A percentile compares a stretch with the other conserved stretches of the same genome.
phyloP scores from a whole-genome alignment of 2,329 filamentous ascomycete genomes.

The Magnaporthiopsis incrustans region DNA sequence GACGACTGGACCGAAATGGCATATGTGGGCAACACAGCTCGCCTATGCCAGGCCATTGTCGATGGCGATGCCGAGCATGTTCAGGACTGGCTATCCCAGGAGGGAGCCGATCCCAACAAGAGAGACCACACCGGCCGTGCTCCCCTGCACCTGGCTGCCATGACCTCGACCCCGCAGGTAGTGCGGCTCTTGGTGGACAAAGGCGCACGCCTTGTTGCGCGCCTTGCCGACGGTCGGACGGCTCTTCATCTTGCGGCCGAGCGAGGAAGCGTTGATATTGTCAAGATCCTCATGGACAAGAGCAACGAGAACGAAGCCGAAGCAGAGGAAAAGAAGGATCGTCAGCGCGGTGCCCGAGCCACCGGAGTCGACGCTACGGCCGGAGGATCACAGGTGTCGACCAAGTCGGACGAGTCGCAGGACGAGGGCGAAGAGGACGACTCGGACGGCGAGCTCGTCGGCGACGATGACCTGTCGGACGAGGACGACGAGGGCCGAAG shows the following conservation, averaged over 20 bases:
- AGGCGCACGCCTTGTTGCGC: constrained; percentile 64
- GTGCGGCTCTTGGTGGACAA: constrained; percentile 64
- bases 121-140: constrained; percentile 74
- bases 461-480: constrained; percentile 39
- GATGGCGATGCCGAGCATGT: constrained; percentile 65
- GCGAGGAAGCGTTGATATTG: constrained; percentile 59
- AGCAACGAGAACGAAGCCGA: constrained; percentile 67
- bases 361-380: not conserved
- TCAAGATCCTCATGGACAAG: constrained; percentile 64
- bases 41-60: constrained; percentile 74
- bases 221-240: constrained; percentile 71
- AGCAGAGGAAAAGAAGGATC: constrained; percentile 39
- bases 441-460: constrained; percentile 39
- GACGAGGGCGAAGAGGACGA: constrained; percentile 24
- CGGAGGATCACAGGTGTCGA: constrained; percentile 14
- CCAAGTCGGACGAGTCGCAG: constrained; percentile 11
- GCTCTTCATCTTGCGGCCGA: constrained; percentile 75
- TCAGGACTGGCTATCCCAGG: constrained; percentile 58
- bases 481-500: constrained; percentile 35
- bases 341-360: not conserved
- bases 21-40: constrained; percentile 71
- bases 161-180: constrained; percentile 59
- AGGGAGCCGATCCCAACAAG: constrained; percentile 61
- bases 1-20: constrained; percentile 90
- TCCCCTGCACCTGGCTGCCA: constrained; percentile 68